Evolutionary conservation across 192 early-diverging fungal genomes (phyloP).

Genomic region (Entomortierella beljakovae): DNA sequence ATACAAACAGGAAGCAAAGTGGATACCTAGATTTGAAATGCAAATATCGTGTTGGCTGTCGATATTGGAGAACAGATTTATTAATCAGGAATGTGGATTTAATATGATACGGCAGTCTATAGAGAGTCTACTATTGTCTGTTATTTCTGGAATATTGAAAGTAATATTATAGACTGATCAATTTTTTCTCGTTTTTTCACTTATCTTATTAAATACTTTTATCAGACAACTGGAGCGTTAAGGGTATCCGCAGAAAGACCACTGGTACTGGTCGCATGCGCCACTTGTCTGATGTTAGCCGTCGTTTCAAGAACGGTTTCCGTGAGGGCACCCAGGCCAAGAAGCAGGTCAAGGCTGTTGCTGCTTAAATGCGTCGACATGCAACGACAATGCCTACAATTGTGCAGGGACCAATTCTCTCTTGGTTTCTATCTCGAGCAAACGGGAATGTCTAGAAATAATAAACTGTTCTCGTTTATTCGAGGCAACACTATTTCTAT

Average conservation of each 20-base stretch:
- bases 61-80: background rate
- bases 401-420: background rate
- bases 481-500: background rate
- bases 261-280: constrained; percentile 99
- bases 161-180: too few species aligned
- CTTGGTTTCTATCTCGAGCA: constrained; percentile 2
- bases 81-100: constrained; percentile 4
- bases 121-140: too few species aligned
- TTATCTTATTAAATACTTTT: constrained; percentile 22
- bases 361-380: constrained; percentile 2
- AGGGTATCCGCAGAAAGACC: constrained; percentile 98
- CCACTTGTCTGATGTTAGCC: constrained; percentile 91
- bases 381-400: background rate
- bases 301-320: constrained; percentile 98
- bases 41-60: background rate
- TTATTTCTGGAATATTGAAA: too few species aligned
- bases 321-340: constrained; percentile 75
- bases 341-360: constrained; percentile 52
- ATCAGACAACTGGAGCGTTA: constrained; percentile 94
- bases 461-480: background rate
- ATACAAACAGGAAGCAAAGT: background rate
- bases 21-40: background rate
- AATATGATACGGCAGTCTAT: background rate
- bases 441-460: constrained; percentile 3
- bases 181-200: constrained; percentile 1